Base-by-base conservation (phyloP, 2,329 filamentous ascomycete species). In the Fusarium buxicola region DNA sequence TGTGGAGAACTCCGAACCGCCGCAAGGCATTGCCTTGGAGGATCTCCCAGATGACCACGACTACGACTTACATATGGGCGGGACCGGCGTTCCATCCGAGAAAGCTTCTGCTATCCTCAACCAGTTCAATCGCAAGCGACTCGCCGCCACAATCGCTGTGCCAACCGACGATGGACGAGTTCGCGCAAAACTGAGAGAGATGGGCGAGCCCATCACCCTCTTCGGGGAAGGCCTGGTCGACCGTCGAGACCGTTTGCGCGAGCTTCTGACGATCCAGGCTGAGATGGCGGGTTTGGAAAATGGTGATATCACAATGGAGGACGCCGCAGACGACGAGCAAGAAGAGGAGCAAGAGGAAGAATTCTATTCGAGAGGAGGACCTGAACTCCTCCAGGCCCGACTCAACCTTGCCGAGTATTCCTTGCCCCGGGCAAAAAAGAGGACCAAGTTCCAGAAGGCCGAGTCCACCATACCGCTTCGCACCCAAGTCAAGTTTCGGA, bases 151-250 rank as follows among this genome's bases (percentile, higher is more conserved):
- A 10, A 92, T 98, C 69, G 90, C 91, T 11, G 95, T 99, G 4
- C 95, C 94, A 1, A 99, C 96, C 51, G 94, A 97, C 75, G 95
- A 99, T 81, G 89, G 86, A 60, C 88, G 91, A 70, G 94, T 99
- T 43, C 91, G 93, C 59, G 83, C 88, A 32, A 88, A 87, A 66
- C 84, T 98, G 57, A 88, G 95, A 65, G 90, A 95, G 71, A 84
- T 97, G 63, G 92, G 92, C n/a, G 91, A 99, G 73, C 95, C 95
- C 10, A 88, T 98, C 52, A 99, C 94, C 0, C 83, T 98, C 1
- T 99, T 99, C 66, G 95, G 94, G 56, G 95, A 99, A 79, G 92
- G 92, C 1, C 89, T 89, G 2, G 89, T 86, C 24, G 94, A 98
- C 70, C 84, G 95, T 58, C 86, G 96, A 80, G 94, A 97, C 73